Base-by-base conservation (phyloP, 345 rosid species). In the Salix viminalis region DNA sequence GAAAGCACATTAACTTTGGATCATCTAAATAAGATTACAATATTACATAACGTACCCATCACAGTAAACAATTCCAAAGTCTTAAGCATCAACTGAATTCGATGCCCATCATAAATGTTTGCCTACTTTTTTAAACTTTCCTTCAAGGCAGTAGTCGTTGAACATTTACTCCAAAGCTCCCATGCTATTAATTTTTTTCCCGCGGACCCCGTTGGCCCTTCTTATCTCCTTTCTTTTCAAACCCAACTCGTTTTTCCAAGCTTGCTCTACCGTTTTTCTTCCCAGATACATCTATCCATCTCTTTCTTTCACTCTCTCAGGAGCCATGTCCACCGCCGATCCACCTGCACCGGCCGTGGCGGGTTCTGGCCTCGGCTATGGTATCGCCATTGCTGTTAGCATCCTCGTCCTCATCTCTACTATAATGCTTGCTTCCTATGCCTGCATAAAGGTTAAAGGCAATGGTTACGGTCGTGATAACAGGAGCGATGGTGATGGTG, bases 351-450 rank as follows among this genome's bases (percentile, higher is more conserved):
- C 87, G 34, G 66, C 88, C 52, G 12, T 81, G 19, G 94, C 83
- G 16, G 94, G 91, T 1, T 90, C 86, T 69, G 91, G 94, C 30
- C 94, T 92, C 21, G 97, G 97, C 14, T 92, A 92, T 66, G 94
- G 94, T 74, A 92, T 92, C 16, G 90, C 91, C 76, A 92, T 92
- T n/a, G 89, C 97, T 19, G 92, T 90, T 41, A 88, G 97, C 84
- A 88, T 89, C 62, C 87, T 92, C 0, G 89, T 92, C 66, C 97
- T 92, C 79, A 89, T 92, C 44, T 92, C 97, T 61, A 83, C 89
- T 61, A 86, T 92, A 79, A 90, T 92, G 91, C 90, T 92, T 28
- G 90, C 91, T 24, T 90, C 94, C 37, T 91, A 90, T 69, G 84
- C 88, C 58, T 92, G 94, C 79, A 84, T 89, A 39, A 83, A 85